A percentile compares a stretch with the other conserved stretches of the same genome.
Evolutionary conservation across 164 flowering plant species (phyloP).

Genomic region (Nymphaea thermarum): DNA sequence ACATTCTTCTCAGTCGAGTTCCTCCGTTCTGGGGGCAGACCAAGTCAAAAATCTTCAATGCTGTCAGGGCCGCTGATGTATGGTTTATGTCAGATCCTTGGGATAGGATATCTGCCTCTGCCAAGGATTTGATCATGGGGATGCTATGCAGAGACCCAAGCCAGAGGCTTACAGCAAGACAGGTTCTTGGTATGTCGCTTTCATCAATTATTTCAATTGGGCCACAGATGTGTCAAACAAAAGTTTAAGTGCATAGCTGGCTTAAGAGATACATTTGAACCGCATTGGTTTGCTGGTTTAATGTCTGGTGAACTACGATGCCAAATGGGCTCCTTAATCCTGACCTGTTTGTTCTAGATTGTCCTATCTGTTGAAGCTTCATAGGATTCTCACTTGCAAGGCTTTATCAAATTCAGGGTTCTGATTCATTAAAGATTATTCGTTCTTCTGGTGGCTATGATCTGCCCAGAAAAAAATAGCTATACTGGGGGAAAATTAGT

Average conservation of each 20-base stretch:
- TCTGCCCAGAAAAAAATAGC: no score
- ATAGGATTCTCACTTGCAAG: neutral
- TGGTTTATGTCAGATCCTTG: constrained; percentile 56
- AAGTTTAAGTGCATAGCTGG: neutral
- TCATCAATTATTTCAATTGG: neutral
- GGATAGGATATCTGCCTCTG: constrained; percentile 49
- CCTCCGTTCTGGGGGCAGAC: constrained; percentile 93
- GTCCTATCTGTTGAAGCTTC: neutral
- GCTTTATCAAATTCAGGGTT: neutral
- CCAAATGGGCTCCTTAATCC: neutral
- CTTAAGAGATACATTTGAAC: neutral
- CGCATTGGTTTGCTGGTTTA: neutral
- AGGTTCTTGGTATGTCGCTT: constrained; percentile 58
- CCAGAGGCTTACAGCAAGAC: constrained; percentile 47
- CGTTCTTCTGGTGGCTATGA: no score
- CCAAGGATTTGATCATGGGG: constrained; percentile 51
- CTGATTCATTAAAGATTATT: neutral
- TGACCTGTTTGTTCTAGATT: neutral
- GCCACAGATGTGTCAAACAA: neutral
- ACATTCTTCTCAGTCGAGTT: constrained; percentile 69
- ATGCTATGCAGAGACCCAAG: constrained; percentile 71
- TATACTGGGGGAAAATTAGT: no score
- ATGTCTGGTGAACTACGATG: neutral
- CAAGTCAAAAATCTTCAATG: constrained; percentile 66
- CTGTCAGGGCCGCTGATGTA: constrained; percentile 68